Evolutionary conservation across 2,329 filamentous ascomycete genomes (phyloP), one percentile per base, ranked within the genome.

Genomic region (Diaporthe amygdali): DNA sequence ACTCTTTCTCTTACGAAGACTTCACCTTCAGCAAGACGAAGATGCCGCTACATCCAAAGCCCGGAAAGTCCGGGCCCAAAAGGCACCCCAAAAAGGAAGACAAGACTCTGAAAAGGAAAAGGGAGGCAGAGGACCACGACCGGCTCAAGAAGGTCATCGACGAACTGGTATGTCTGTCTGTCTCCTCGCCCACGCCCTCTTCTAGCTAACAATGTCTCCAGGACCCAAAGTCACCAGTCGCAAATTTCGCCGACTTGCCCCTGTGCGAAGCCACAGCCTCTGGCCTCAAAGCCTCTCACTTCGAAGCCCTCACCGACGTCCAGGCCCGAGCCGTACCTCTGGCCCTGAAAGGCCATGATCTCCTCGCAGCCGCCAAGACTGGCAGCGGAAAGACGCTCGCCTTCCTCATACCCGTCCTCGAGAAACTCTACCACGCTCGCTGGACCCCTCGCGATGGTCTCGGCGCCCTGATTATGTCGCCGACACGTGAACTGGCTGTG

Each of bases 311-410:
- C 75, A 99, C 96, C 73, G 95, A 97, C 75, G 94, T 99, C 77
- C 96, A 99, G 84, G 89, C 92, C 61, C 92, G 92, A 78, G 95
- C 95, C n/a, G 92, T 99, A 72, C 95, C 94, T 7, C 87, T 95
- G 72, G 95, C 94, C 10, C 88, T 99, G 74, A 93, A 97, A 81
- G 94, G 94, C 70, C 86, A 86, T 71, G 96, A 99, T 80, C 93
- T 99, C 49, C 90, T 99, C 49, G 96, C 95, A 51, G 96, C 96
- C 6, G 96, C 96, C 49, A 98, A 97, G 83, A 98, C 96, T 0
- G 96, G 96, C 66, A 97, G 94, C 79, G 96, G 96, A 78, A 98
- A 98, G 85, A 98, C 96, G 0, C 87, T 99, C 30, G 94, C 96
- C 0, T 99, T 99, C 80, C 84, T 99, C 9, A 85, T 98, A 2